Percentiles rank a stretch among this genome's conserved stretches.
These are phyloP conservation scores for Metschnikowia henanensis DNA, from an alignment of 805 yeast species.

Conservation along the genomic window DNA sequence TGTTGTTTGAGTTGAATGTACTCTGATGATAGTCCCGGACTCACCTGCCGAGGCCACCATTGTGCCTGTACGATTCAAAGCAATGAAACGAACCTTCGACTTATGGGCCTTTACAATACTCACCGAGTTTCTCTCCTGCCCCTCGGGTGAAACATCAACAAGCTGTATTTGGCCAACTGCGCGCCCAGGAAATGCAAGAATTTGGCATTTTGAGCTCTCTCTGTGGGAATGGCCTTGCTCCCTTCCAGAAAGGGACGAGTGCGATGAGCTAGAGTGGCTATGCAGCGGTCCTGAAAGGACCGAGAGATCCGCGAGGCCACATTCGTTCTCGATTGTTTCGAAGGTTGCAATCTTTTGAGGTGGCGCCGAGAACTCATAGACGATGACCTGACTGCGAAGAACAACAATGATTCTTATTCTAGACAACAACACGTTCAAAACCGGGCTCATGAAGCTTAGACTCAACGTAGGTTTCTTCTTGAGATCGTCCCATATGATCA, in stretches of 20 bases:
- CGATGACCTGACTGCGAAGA: constrained; percentile 61
- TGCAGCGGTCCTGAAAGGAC: constrained; percentile 22
- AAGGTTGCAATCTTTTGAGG: constrained; percentile 65
- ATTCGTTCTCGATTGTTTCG: constrained; percentile 64
- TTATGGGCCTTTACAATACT: constrained; percentile 79
- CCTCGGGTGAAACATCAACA: constrained; percentile 68
- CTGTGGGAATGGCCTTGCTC: constrained; percentile 7
- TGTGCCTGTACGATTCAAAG: constrained; percentile 62
- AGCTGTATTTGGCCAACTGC: constrained; percentile 77
- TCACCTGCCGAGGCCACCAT: constrained; percentile 80
- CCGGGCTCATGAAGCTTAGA: constrained; percentile 75
- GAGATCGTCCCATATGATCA: constrained; percentile 90
- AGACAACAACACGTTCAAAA: constrained; percentile 71
- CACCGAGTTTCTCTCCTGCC: constrained; percentile 61
- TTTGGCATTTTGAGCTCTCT: constrained; percentile 37
- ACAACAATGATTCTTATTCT: constrained; percentile 76
- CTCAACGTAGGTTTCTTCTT: constrained; percentile 70
- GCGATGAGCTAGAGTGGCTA: constrained; percentile 9
- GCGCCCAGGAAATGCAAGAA: constrained; percentile 77
- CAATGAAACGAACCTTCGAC: constrained; percentile 59
- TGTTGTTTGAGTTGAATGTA: constrained; percentile 69
- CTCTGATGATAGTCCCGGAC: constrained; percentile 76
- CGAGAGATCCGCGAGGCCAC: constrained; percentile 62
- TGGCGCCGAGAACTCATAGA: constrained; percentile 80
- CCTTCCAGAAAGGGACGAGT: constrained; percentile 10